Conservation (phyloP, 2,329 filamentous ascomycete species). For the Fusarium subtropicale region DNA sequence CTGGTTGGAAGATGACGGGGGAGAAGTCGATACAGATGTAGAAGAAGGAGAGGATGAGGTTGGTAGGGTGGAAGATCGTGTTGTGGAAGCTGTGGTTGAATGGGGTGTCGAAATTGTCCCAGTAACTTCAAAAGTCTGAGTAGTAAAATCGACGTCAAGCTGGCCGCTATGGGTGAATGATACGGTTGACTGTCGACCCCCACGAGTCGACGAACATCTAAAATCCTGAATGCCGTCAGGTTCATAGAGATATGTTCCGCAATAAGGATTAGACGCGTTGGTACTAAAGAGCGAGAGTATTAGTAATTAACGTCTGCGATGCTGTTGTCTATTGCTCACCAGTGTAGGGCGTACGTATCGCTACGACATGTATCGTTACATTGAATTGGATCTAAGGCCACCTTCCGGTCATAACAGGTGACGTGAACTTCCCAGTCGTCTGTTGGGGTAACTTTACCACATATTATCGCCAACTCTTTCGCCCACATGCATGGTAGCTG, state of each 20-base stretch:
- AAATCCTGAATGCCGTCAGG: not conserved
- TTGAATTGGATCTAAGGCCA: not conserved
- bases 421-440: no score
- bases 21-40: not conserved
- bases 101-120: no score
- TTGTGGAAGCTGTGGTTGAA: no score
- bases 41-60: no score
- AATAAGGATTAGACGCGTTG: constrained; percentile 2
- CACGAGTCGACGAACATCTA: constrained; percentile 4
- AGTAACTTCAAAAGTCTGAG: no score
- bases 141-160: not conserved
- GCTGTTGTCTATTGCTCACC: not conserved
- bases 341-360: not conserved
- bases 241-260: constrained; percentile 9
- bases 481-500: not conserved
- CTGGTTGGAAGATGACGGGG: not conserved
- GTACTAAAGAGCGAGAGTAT: not conserved
- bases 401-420: not conserved
- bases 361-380: not conserved
- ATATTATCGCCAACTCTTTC: not conserved
- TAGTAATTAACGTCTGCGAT: no score
- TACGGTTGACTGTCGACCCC: not conserved
- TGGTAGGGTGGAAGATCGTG: not conserved
- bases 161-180: constrained; percentile 9
- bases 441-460: not conserved